Evolutionary conservation across 1,139 yeast species (phyloP).

Genomic region (Magnusiomyces tetraspermus): DNA sequence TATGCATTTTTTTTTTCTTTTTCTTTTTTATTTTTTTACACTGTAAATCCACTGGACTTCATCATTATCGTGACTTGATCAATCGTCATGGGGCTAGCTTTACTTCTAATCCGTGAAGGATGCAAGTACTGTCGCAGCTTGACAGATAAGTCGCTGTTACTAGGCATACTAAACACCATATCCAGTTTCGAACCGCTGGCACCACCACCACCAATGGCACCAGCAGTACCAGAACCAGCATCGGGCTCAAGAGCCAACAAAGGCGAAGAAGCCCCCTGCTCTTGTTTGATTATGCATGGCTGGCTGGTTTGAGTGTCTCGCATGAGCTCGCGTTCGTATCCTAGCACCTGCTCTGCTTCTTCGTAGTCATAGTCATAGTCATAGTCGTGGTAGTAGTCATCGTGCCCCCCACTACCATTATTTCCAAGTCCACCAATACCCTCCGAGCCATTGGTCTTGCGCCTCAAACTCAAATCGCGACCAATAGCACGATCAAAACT

Average conservation of each 20-base stretch:
- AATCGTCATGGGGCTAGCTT: not conserved
- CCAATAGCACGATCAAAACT: not conserved
- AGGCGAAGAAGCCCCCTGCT: not conserved
- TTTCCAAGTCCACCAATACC: no score
- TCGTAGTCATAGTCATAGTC: slow-evolving; percentile 1
- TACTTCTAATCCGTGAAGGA: not conserved
- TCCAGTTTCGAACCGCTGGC: not conserved
- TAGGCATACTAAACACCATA: not conserved
- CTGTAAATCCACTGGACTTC: not conserved
- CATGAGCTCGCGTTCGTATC: not conserved
- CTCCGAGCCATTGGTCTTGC: no score
- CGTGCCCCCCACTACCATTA: not conserved
- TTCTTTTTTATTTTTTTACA: no score
- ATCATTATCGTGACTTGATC: not conserved
- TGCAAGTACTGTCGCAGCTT: not conserved
- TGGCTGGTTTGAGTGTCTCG: not conserved
- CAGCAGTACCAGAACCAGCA: no score
- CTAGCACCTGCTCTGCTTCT: not conserved
- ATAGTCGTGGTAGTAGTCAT: not conserved
- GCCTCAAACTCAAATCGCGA: not conserved
- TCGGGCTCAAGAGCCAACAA: no score
- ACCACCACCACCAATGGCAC: no score
- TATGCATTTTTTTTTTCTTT: no score
- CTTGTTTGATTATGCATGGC: not conserved
- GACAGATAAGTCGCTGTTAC: not conserved